Evolutionary conservation across 345 rosid genomes (phyloP), one percentile per base, ranked within the genome.

Genomic region (Conringia planisiliqua): DNA sequence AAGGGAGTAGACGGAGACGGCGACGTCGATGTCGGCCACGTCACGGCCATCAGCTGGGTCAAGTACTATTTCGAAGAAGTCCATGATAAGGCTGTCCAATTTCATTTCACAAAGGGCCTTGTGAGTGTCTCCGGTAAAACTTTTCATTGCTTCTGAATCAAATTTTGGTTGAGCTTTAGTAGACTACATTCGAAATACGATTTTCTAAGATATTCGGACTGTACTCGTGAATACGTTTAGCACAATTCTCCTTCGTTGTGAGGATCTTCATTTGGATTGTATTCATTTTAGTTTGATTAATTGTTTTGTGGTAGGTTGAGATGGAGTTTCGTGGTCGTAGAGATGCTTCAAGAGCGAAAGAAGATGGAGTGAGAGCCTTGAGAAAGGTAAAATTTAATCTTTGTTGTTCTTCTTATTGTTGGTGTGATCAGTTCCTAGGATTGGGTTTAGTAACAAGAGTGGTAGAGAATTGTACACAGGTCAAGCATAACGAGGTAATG

Each of bases 81-180:
- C 65, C 30, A 63, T 29, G 89, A 89, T 60, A 80, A 84, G 16
- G 79, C 79, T 46, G 82, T 93, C 9, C 94, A 88, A 56, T 76
- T 89, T 40, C 98, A 87, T 78, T 93, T 89, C 85, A 91, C 83
- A 80, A 91, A 88, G 82, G 97, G 90, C 77, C 94, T 89, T 59
- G 97, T 91, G 68, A 82, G 90, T 81, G 47, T 71, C 68, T 56
- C 76, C 7, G 80, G 72, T 75, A 64, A 0, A 26, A 33, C 55
- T 22, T 76, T 62, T 30, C 16, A 64, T 35, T 71, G 27, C 62
- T 51, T 36, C 13, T 75, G 6, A 55, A 52, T 61, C 57, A 62
- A 46, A 52, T 36, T 32, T 59, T 10, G 24, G 4, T 77, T n/a
- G n/a, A 20, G 27, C 40, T 38, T 38, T 38, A 10, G 12, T 38